These are phyloP conservation scores for Dothiorella sarmentorum DNA, from an alignment of 2,329 filamentous ascomycete genomes.

Conservation along the genomic window DNA sequence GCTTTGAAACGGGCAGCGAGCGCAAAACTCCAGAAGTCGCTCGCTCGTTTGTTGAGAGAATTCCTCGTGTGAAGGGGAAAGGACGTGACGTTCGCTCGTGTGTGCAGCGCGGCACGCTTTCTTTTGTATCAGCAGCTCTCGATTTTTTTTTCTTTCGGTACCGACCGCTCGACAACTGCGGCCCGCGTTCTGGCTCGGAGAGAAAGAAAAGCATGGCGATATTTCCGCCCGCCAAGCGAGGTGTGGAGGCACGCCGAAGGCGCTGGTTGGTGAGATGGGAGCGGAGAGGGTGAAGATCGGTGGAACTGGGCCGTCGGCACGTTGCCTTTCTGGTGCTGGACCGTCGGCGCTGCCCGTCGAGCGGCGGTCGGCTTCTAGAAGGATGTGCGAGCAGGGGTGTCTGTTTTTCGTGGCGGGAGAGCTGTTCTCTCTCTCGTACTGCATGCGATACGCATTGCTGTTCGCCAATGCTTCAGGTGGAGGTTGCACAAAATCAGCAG, in stretches of 20 bases:
- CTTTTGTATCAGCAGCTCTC: too few relatives aligned
- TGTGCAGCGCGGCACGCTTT: background rate
- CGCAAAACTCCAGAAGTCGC: conserved; percentile 60
- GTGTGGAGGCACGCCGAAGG: background rate
- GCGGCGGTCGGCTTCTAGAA: conserved; percentile 7
- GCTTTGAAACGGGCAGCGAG: conserved; percentile 49
- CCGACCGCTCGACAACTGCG: too few relatives aligned
- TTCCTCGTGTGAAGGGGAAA: background rate
- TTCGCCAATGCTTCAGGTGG: too few relatives aligned
- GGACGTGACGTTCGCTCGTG: background rate
- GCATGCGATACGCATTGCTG: background rate
- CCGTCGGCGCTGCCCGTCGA: conserved; percentile 7
- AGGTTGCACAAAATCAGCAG: too few relatives aligned
- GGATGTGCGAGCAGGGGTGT: background rate
- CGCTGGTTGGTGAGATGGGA: background rate
- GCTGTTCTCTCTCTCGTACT: background rate
- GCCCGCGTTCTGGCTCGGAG: background rate
- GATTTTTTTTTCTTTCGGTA: too few relatives aligned
- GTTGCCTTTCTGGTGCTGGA: conserved; percentile 3
- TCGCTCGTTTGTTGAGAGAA: conserved; percentile 30
- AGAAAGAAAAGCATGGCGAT: conserved; percentile 2
- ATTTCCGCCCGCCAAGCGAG: conserved; percentile 7
- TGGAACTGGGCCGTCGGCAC: background rate
- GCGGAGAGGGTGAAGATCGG: conserved; percentile 6
- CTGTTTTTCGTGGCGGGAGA: background rate